Percentiles rank a stretch among this genome's conserved stretches.
Evolutionary conservation across 2,329 filamentous ascomycete species (phyloP).

Genomic region (Phyllosticta citribraziliensis): DNA sequence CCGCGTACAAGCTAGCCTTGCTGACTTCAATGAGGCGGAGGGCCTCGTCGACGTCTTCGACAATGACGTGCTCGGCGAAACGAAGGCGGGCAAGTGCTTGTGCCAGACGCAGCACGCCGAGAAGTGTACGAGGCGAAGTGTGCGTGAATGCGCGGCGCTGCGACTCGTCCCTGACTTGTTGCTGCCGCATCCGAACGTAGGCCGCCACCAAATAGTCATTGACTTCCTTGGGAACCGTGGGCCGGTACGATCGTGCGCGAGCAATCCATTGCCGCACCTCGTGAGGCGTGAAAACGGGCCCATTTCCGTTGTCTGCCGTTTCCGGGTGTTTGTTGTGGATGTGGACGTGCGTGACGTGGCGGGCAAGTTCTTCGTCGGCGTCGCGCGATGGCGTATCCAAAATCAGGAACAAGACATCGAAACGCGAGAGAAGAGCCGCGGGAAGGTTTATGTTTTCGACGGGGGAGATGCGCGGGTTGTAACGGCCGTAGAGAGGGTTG

Average conservation of each 20-base stretch:
- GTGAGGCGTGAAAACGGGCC: slow-evolving; percentile 77
- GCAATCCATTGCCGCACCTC: slow-evolving; percentile 96
- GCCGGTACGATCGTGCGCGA: slow-evolving; percentile 80
- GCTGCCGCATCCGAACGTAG: slow-evolving; percentile 87
- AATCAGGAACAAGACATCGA: slow-evolving; percentile 93
- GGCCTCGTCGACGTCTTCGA: slow-evolving; percentile 93
- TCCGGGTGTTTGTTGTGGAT: slow-evolving; percentile 94
- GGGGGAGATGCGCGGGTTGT: slow-evolving; percentile 93
- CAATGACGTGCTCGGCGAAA: slow-evolving; percentile 74
- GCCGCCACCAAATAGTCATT: slow-evolving; percentile 96
- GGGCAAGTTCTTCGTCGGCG: slow-evolving; percentile 82
- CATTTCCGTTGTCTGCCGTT: slow-evolving; percentile 31
- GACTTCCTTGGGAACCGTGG: slow-evolving; percentile 71
- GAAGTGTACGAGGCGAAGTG: slow-evolving; percentile 84
- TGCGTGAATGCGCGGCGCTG: slow-evolving; percentile 88
- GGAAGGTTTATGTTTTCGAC: slow-evolving; percentile 99
- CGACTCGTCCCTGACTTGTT: slow-evolving; percentile 84
- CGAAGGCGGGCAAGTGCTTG: slow-evolving; percentile 88
- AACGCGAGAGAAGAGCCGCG: slow-evolving; percentile 91
- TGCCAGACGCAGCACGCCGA: slow-evolving; percentile 84
- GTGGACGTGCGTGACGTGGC: slow-evolving; percentile 92
- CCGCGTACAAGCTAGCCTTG: slow-evolving; percentile 78
- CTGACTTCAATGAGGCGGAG: slow-evolving; percentile 83
- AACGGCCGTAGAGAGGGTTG: slow-evolving; percentile 94
- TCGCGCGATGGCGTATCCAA: slow-evolving; percentile 89